Evolutionary conservation across 225 moss, liverwort and hornwort species (phyloP).

Genomic region (Climacium dendroides): DNA sequence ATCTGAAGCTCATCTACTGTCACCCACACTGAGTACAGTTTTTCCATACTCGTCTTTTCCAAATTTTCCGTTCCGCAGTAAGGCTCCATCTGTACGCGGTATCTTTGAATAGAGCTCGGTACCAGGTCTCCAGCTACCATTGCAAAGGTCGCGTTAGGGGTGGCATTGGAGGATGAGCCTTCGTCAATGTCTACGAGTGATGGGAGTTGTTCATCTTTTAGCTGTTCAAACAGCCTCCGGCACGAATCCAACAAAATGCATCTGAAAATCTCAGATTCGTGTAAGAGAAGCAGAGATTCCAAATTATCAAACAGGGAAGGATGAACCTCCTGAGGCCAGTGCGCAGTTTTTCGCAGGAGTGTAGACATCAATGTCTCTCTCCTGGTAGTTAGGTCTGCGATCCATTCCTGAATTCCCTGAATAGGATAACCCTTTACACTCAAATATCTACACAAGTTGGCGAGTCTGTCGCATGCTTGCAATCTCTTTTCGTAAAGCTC

Average conservation of each 20-base stretch:
- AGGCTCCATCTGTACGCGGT: slow-evolving; percentile 23
- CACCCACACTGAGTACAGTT: slow-evolving; percentile 17
- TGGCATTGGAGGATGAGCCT: not conserved
- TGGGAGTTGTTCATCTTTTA: not conserved
- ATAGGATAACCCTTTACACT: slow-evolving; percentile 3
- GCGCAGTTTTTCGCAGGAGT: not conserved
- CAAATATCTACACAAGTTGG: slow-evolving; percentile 4
- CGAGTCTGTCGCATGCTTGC: slow-evolving; percentile 12
- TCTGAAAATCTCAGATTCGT: slow-evolving; percentile 29
- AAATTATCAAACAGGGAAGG: slow-evolving; percentile 3
- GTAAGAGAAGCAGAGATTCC: slow-evolving; percentile 16
- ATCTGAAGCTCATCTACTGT: slow-evolving; percentile 18
- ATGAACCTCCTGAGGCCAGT: slow-evolving; percentile 21
- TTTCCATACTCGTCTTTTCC: slow-evolving; percentile 26
- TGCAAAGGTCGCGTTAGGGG: not conserved
- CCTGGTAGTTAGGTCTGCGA: not conserved
- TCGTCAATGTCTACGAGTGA: not conserved
- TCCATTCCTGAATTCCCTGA: slow-evolving; percentile 10
- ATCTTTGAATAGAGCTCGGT: slow-evolving; percentile 8
- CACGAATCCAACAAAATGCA: slow-evolving; percentile 1
- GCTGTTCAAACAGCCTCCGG: not conserved
- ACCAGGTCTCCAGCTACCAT: slow-evolving; percentile 17
- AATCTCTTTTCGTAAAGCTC: slow-evolving; percentile 12
- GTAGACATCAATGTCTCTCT: slow-evolving; percentile 6
- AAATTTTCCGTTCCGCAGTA: slow-evolving; percentile 12